Conservation (phyloP, 1,284 basidiomycete genomes). For the Xerocomus nothofagi region DNA sequence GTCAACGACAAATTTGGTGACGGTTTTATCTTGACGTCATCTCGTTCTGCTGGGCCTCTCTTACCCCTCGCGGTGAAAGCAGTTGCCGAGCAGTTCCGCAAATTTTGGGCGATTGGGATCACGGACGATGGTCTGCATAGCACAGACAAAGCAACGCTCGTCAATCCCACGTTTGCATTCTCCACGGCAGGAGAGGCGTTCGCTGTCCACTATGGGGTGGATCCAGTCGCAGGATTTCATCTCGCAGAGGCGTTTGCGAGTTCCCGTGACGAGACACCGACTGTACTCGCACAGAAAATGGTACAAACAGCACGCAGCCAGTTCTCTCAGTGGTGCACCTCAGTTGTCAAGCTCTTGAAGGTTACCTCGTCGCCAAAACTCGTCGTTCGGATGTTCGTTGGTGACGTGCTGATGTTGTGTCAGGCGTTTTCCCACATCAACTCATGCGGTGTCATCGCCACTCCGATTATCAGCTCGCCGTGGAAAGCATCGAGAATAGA, state of each 20-base stretch:
- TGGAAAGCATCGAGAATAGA: slow-evolving; percentile 39
- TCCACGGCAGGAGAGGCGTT: slow-evolving; percentile 42
- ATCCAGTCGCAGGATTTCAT: slow-evolving; percentile 50
- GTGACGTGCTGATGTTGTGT: slow-evolving; percentile 37
- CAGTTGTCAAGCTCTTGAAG: slow-evolving; percentile 15
- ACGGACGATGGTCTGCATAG: slow-evolving; percentile 35
- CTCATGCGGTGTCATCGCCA: slow-evolving; percentile 17
- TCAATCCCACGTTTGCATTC: slow-evolving; percentile 53
- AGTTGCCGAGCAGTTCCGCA: slow-evolving; percentile 27
- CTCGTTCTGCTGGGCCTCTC: slow-evolving; percentile 44
- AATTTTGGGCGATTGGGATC: slow-evolving; percentile 46
- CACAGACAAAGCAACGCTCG: slow-evolving; percentile 29
- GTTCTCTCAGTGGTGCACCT: slow-evolving; percentile 29
- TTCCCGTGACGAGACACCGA: slow-evolving; percentile 1
- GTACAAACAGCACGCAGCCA: slow-evolving; percentile 21
- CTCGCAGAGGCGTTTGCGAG: slow-evolving; percentile 39
- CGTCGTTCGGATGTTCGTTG: slow-evolving; percentile 33
- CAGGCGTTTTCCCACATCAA: slow-evolving; percentile 29
- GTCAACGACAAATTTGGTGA: not conserved
- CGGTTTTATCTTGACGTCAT: slow-evolving; percentile 9
- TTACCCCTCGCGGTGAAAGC: slow-evolving; percentile 21
- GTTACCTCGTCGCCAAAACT: slow-evolving; percentile 4
- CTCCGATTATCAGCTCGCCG: slow-evolving; percentile 35
- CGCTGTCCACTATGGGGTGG: slow-evolving; percentile 46
- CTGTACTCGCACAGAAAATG: slow-evolving; percentile 19